These are phyloP conservation scores for Hygrophorus russula DNA, from an alignment of 768 basidiomycete species.

Conservation along the genomic window DNA sequence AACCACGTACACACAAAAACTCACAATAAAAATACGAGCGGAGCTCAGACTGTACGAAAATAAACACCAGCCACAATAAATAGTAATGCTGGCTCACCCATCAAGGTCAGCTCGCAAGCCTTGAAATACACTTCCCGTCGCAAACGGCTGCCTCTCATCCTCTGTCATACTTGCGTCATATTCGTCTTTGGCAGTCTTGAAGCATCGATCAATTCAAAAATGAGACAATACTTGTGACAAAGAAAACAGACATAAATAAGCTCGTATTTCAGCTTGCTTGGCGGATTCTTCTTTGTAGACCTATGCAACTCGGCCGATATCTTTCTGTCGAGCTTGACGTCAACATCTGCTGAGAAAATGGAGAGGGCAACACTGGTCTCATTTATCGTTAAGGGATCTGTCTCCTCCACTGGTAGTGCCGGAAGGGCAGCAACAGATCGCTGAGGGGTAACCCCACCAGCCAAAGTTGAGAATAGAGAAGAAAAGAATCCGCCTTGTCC, in stretches of 20 bases:
- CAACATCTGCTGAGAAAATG: slow-evolving; percentile 56
- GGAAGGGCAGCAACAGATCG: slow-evolving; percentile 23
- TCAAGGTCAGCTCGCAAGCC: slow-evolving; percentile 81
- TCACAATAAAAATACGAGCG: slow-evolving; percentile 77
- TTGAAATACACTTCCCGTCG: slow-evolving; percentile 75
- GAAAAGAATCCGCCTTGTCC: slow-evolving; percentile 33
- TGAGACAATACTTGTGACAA: not conserved
- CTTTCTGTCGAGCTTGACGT: slow-evolving; percentile 55
- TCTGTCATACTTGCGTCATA: slow-evolving; percentile 66
- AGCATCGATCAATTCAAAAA: slow-evolving; percentile 1
- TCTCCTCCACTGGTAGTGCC: slow-evolving; percentile 19
- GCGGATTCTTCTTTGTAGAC: slow-evolving; percentile 93
- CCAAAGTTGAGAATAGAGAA: slow-evolving; percentile 28
- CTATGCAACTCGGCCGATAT: slow-evolving; percentile 65
- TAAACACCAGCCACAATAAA: not conserved
- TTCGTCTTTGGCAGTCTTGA: slow-evolving; percentile 71
- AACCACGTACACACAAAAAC: slow-evolving; percentile 10
- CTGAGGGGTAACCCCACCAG: slow-evolving; percentile 25
- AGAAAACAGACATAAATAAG: slow-evolving; percentile 64
- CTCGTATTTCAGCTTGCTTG: slow-evolving; percentile 59
- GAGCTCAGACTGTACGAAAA: slow-evolving; percentile 40
- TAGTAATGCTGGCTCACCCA: slow-evolving; percentile 33
- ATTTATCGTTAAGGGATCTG: slow-evolving; percentile 28
- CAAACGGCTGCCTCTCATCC: slow-evolving; percentile 44
- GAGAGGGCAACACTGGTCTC: slow-evolving; percentile 49